phyloP scores from a whole-genome alignment of 169 alveolate species.

The Babesia microti region DNA sequence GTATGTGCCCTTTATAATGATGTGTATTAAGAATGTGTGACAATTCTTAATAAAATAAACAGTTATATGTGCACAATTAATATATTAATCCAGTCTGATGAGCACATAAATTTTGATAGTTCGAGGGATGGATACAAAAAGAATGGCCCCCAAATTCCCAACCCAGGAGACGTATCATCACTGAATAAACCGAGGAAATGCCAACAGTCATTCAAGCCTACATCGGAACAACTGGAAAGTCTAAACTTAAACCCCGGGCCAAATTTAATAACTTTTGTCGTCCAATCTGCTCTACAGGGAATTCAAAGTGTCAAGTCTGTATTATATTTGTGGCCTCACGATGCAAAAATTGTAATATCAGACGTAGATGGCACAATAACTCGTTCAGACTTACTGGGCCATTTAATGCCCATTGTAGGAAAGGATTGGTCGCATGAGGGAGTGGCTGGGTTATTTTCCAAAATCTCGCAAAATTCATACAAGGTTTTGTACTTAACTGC shows the following conservation, averaged over 20 bases:
- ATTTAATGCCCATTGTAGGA: conserved; percentile 91
- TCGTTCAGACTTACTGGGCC: conserved; percentile 91
- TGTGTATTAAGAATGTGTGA: too few relatives aligned
- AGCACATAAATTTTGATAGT: too few relatives aligned
- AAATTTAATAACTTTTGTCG: conserved; percentile 74
- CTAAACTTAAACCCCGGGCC: conserved; percentile 76
- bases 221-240: conserved; percentile 75
- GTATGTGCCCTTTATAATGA: too few relatives aligned
- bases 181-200: conserved; percentile 5
- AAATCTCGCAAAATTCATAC: conserved; percentile 83
- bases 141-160: neutral
- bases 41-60: too few relatives aligned
- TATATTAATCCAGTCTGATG: too few relatives aligned
- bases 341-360: conserved; percentile 83
- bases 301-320: conserved; percentile 78
- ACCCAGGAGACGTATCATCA: neutral
- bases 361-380: conserved; percentile 98
- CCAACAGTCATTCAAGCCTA: conserved; percentile 73
- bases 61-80: too few relatives aligned
- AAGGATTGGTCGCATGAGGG: conserved; percentile 95
- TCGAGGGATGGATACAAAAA: too few relatives aligned
- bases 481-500: conserved; percentile 91
- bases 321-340: conserved; percentile 83
- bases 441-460: conserved; percentile 82
- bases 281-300: conserved; percentile 79